Evolutionary conservation across 768 basidiomycete genomes (phyloP).

Genomic region (Suillus cothurnatus): DNA sequence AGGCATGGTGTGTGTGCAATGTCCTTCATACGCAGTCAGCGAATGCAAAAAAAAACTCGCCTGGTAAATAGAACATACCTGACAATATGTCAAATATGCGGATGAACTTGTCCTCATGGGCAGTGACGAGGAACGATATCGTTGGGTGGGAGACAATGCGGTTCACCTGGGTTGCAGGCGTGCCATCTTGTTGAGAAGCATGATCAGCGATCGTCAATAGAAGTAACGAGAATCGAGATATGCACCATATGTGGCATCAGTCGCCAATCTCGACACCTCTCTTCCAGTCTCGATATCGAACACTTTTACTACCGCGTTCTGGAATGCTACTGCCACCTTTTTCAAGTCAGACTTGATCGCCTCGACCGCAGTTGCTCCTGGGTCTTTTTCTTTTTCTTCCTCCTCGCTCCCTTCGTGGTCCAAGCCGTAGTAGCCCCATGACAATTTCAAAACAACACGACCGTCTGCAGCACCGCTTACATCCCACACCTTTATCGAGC

Average conservation of each 20-base stretch:
- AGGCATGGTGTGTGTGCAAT: conserved; percentile 87
- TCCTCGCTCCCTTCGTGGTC: conserved; percentile 44
- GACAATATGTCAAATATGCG: conserved; percentile 84
- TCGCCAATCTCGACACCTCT: conserved; percentile 64
- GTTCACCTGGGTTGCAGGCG: conserved; percentile 80
- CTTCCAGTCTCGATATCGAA: conserved; percentile 91
- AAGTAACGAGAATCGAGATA: not conserved
- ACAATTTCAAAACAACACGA: conserved; percentile 61
- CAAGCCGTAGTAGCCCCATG: conserved; percentile 80
- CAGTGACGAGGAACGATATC: conserved; percentile 84
- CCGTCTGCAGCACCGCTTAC: conserved; percentile 67
- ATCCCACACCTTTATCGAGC: conserved; percentile 93
- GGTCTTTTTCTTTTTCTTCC: conserved; percentile 40
- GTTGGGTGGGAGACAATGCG: conserved; percentile 89
- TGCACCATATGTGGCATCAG: conserved; percentile 61
- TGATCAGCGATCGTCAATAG: not conserved
- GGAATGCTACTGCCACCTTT: conserved; percentile 89
- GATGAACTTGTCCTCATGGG: conserved; percentile 93
- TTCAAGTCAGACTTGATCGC: conserved; percentile 81
- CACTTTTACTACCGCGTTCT: conserved; percentile 86
- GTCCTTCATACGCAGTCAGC: conserved; percentile 45
- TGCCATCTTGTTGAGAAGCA: conserved; percentile 54
- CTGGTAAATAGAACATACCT: conserved; percentile 49
- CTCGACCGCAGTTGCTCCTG: conserved; percentile 82
- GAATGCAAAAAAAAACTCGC: not conserved